Evolutionary conservation across 495 filamentous ascomycete species (phyloP).

Genomic region (Rostrohypoxylon terebratum): DNA sequence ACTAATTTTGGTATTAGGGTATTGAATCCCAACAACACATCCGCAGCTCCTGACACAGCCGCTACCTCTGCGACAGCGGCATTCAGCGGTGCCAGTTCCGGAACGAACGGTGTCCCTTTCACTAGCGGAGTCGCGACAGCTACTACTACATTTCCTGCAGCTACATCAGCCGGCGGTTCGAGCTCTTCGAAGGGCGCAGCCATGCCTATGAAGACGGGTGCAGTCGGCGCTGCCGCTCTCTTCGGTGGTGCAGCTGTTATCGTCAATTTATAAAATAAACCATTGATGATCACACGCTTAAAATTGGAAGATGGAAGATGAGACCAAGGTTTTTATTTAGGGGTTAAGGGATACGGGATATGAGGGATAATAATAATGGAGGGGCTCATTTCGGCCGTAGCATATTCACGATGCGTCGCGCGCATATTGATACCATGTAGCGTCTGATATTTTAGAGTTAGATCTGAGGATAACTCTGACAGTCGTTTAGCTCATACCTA

Average conservation of each 20-base stretch:
- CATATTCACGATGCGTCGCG: conserved; percentile 9
- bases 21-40: conserved; percentile 68
- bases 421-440: conserved; percentile 3
- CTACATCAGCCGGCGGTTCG: conserved; percentile 43
- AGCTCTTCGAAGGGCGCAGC: conserved; percentile 34
- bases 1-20: conserved; percentile 55
- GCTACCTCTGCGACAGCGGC: conserved; percentile 60
- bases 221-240: conserved; percentile 51
- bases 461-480: not conserved
- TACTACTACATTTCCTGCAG: conserved; percentile 50
- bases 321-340: not conserved
- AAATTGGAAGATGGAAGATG: not conserved
- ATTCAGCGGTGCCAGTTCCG: conserved; percentile 63
- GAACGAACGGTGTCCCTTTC: conserved; percentile 57
- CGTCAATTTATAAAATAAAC: conserved; percentile 24
- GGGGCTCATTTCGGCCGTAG: conserved; percentile 12
- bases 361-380: not conserved
- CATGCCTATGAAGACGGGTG: conserved; percentile 45
- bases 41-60: conserved; percentile 59
- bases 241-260: conserved; percentile 53
- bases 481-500: not conserved
- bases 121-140: conserved; percentile 55
- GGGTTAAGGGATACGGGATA: not conserved
- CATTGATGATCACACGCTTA: not conserved
- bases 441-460: not conserved